phyloP scores from a whole-genome alignment of 345 rosid species.

The Linum lewisii region DNA sequence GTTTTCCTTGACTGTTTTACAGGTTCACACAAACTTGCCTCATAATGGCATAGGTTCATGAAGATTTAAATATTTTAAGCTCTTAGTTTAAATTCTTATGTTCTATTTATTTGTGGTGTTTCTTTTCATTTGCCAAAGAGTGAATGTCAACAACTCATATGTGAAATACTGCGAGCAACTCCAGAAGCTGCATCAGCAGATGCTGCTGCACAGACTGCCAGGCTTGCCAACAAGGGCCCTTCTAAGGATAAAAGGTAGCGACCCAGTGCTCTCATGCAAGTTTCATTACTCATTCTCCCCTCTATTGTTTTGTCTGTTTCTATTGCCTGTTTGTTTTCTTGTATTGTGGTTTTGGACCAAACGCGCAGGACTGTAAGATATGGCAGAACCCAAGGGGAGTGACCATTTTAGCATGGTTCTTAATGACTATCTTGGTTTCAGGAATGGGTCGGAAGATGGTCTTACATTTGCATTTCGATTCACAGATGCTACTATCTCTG shows the following conservation, averaged over 20 bases:
- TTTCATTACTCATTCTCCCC: not conserved
- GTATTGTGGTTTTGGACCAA: not conserved
- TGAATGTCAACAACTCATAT: conserved; percentile 98
- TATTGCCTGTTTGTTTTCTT: not conserved
- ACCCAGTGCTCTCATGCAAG: not conserved
- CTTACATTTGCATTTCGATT: conserved; percentile 92
- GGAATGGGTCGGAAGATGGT: conserved; percentile 88
- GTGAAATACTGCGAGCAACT: conserved; percentile 96
- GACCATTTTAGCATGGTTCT: conserved; percentile 16
- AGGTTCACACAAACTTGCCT: conserved; percentile 34
- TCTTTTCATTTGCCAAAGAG: conserved; percentile 40
- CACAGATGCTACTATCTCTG: conserved; percentile 68
- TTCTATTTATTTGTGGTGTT: conserved; percentile 11
- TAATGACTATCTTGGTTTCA: conserved; percentile 30
- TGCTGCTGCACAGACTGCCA: conserved; percentile 94
- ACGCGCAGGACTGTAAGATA: not conserved
- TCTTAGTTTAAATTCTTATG: not conserved
- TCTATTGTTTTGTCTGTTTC: not conserved
- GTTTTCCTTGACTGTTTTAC: conserved; percentile 87
- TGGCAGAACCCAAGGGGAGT: not conserved
- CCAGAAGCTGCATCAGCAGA: conserved; percentile 98
- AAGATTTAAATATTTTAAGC: not conserved
- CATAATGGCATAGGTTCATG: not conserved
- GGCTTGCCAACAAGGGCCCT: conserved; percentile 76
- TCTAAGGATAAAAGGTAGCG: conserved; percentile 66